Base-by-base conservation (phyloP, 2,329 filamentous ascomycete genomes). In the Colletotrichum agaves region DNA sequence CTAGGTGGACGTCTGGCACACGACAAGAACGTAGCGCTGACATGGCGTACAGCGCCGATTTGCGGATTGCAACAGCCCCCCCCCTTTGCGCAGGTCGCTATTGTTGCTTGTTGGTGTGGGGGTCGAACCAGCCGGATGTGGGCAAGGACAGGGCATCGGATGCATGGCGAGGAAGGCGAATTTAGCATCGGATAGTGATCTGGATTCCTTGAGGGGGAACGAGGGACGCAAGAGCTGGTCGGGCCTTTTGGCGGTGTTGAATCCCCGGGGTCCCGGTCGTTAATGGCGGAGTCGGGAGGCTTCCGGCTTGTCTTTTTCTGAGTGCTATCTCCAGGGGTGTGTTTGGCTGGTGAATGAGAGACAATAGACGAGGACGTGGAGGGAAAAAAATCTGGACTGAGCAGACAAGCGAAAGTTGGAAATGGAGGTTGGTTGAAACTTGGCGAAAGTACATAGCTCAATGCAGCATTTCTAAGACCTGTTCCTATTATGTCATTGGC, bases 201-300 rank as follows among this genome's bases (percentile, higher is more conserved):
- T 37, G 41, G n/a, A n/a, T 19, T 21, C 35, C 31, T 11, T n/a
- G 17, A 19, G 27, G 50, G 31, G 12, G 41, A 21, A 15, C 3
- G 35, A 15, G 8, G 13, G 21, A 19, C 10, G 33, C 35, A 37
- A 33, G n/a, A n/a, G n/a, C 17, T 37, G 13, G 27, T 60, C 57
- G 44, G 57, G 61, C 61, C 41, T 23, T 63, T 43, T 27, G 53
- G 17, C 46, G 37, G 44, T 59, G 49, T 31, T 27, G 61, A 41
- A n/a, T n/a, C 43, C 39, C 60, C 41, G 39, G 65, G 47, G 61
- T 64, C 55, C 61, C 39, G 46, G 65, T 64, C 53, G 23, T n/a
- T 8, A 31, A 15, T 39, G 39, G 61, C 64, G 52, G 53, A 58
- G 59, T 39, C 43, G 33, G 46, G 33, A 15, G 31, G 23, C 35